Evolutionary conservation across 768 basidiomycete genomes (phyloP), one percentile per base, ranked within the genome.

Genomic region (Agaricus blazei): DNA sequence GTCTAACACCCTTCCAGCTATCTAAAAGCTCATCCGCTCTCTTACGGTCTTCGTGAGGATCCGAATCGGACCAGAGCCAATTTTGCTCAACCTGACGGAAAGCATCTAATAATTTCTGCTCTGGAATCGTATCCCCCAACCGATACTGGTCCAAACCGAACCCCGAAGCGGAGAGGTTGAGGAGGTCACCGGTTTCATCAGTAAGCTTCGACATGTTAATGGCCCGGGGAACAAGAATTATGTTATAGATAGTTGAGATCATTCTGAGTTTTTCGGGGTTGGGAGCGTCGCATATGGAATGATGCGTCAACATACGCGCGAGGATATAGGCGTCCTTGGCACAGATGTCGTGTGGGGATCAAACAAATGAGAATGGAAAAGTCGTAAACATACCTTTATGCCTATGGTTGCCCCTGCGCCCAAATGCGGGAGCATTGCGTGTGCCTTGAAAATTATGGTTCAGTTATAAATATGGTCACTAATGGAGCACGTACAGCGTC

Each of bases 401-500:
- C 76, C 78, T 57, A 76, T 75, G 4, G 75, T 77, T 2, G 78
- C 78, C 15, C 76, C 77, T 6, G 78, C 73, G 23, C 76, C 78
- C 59, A 75, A 72, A 65, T 75, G 72, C 12, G 78, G 75, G 2
- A 66, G 63, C 76, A 77, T 78, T 2, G 76, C 76, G 59, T 79
- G 77, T 5, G 75, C 74, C 71, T 70, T 7, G 11, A 1, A 34
- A 15, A 23, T 2, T 19, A 14, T 36, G 4, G 19, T 23, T 37
- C 11, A 43, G 31, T 4, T 23, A 23, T 11, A 19, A 19, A 26
- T n/a, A 15, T 28, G 11, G 24, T 19, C 19, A 26, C n/a, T 9
- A 27, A 12, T n/a, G 31, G 19, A 47, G 34, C 15, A 52, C 62
- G 26, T 55, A 66, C 65, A 8, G 65, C 58, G 48, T 66, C 65